Evolutionary conservation across 345 rosid genomes (phyloP), one percentile per base, ranked within the genome.

Genomic region (Sisymbrium altissimum): DNA sequence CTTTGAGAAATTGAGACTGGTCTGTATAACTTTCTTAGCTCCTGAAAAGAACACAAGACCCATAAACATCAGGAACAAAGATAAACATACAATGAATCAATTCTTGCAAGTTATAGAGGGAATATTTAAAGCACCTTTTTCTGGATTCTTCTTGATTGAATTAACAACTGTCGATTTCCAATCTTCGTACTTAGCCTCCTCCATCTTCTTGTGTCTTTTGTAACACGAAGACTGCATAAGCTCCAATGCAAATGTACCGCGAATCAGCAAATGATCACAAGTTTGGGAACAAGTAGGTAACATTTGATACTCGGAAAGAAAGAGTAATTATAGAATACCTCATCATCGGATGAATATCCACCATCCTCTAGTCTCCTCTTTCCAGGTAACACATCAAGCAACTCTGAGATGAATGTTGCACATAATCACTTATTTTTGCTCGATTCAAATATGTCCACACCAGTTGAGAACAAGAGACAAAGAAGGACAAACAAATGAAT

Each of bases 281-380:
- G 45, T 41, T n/a, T 58, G 19, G 7, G 59, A 18, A 36, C 10
- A 45, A 12, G 32, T 19, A 44, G 10, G 66, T 36, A n/a, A 36
- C 14, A 45, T 17, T 49, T 39, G 32, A 32, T 41, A 2, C 44
- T 9, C 32, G 23, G 25, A 66, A 29, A 32, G 27, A 32, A 11
- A 44, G 60, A 39, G 13, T 58, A 29, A 48, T 46, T 14, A 9
- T 3, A 73, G 4, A 41, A 44, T 19, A 83, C 66, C 78, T 71
- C 96, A 57, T 89, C 97, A 77, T 86, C 89, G 30, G 95, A 89
- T 83, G 77, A 79, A 79, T 81, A 82, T 50, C 86, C 94, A 33
- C 88, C 97, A 75, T 91, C 93, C 68, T 87, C 96, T 17, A 72
- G 62, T 66, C 82, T 84, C 72, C 98, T 86, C 66, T 89, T 89